Percentiles rank a stretch among this genome's conserved stretches.
phyloP scores from a whole-genome alignment of 768 basidiomycete species.

The Mycena maculata region DNA sequence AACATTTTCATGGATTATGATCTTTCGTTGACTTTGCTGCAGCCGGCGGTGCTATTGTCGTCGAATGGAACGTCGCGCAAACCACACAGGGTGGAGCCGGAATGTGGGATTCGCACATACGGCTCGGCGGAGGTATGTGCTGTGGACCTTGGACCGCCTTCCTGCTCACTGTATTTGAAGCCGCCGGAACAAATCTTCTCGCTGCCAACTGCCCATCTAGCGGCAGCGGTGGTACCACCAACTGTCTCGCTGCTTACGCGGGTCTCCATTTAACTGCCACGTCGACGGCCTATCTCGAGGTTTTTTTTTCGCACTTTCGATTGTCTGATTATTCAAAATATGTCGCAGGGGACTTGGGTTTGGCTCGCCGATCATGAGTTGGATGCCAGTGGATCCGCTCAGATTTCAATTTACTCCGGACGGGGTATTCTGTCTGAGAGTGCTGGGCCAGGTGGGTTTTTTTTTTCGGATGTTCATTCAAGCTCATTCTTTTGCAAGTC shows the following conservation, averaged over 20 bases:
- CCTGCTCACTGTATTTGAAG: too few species aligned
- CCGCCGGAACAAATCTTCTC: constrained; percentile 67
- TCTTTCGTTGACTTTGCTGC: not conserved
- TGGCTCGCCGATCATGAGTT: constrained; percentile 86
- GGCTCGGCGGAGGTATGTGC: constrained; percentile 57
- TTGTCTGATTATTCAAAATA: too few species aligned
- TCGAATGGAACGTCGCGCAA: constrained; percentile 76
- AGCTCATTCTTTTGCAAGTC: constrained; percentile 82
- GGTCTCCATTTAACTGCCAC: constrained; percentile 67
- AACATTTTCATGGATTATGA: not conserved
- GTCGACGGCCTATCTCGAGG: constrained; percentile 72
- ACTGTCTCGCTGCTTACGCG: constrained; percentile 74
- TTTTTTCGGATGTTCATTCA: too few species aligned
- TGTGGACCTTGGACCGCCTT: too few species aligned
- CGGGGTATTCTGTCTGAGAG: too few species aligned
- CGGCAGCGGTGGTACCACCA: constrained; percentile 53
- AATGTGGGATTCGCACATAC: constrained; percentile 70
- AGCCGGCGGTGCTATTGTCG: constrained; percentile 69
- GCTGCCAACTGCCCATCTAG: constrained; percentile 55
- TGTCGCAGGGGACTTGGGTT: constrained; percentile 84
- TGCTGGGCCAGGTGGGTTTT: too few species aligned
- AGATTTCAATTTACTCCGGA: constrained; percentile 72
- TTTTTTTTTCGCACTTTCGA: too few species aligned
- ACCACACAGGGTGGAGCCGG: constrained; percentile 66
- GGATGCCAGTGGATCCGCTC: constrained; percentile 59